Evolutionary conservation across 2,329 filamentous ascomycete genomes (phyloP).

Genomic region (Fusarium nurragi): DNA sequence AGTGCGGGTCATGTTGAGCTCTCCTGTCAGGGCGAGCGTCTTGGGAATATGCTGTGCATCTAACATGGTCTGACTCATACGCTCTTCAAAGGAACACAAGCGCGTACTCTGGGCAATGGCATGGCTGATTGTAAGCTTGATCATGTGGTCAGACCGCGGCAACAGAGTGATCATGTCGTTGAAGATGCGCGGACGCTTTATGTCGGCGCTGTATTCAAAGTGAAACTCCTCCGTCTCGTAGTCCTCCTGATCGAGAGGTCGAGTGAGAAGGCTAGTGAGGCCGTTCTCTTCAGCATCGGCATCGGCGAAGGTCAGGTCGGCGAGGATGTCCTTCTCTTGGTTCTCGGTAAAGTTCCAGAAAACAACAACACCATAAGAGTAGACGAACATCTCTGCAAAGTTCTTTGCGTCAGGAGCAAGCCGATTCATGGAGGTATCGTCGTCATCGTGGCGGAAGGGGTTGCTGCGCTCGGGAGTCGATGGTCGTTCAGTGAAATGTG

Average conservation of each 20-base stretch:
- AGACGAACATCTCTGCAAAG: conserved; percentile 96
- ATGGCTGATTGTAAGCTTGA: conserved; percentile 96
- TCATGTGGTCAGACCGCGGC: conserved; percentile 94
- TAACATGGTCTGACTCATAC: conserved; percentile 93
- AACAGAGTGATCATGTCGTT: conserved; percentile 99
- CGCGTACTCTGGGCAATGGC: conserved; percentile 98
- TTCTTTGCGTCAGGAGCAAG: conserved; percentile 76
- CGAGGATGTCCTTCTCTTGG: conserved; percentile 95
- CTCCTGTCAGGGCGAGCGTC: conserved; percentile 85
- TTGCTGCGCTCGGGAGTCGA: conserved; percentile 43
- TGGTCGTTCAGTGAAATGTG: conserved; percentile 48
- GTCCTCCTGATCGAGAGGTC: conserved; percentile 85
- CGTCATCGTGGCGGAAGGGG: conserved; percentile 50
- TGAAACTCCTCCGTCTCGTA: conserved; percentile 99
- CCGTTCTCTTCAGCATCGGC: conserved; percentile 70
- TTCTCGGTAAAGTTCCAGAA: conserved; percentile 99
- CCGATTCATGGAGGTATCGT: conserved; percentile 63
- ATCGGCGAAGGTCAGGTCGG: conserved; percentile 89
- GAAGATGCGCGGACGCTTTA: conserved; percentile 89
- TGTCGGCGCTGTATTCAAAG: conserved; percentile 91
- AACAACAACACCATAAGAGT: conserved; percentile 95
- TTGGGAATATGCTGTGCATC: conserved; percentile 94
- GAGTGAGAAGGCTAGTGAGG: conserved; percentile 73
- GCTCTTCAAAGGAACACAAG: conserved; percentile 93
- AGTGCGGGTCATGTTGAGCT: conserved; percentile 88